Evolutionary conservation across 108 stramenopile genomes (phyloP), one percentile per base, ranked within the genome.

Genomic region (Fragilaria crotonensis): DNA sequence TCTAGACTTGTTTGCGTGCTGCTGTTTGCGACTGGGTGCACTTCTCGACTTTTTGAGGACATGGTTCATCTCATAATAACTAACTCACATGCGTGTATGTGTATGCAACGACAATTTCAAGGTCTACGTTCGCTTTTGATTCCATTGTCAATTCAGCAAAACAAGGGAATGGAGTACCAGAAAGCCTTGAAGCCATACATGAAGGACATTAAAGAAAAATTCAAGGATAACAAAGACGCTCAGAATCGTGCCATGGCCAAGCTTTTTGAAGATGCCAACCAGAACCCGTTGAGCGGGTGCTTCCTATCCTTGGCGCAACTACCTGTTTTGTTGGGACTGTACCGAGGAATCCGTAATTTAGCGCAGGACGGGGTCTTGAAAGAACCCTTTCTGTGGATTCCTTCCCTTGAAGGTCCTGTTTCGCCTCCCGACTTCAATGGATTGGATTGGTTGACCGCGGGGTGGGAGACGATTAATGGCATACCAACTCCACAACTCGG

Each of bases 221-320:
- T 85, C 71, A 77, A 82, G 28, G 90, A 93, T 57, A 87, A 90
- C 61, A 63, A 94, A 50, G 83, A 90, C 54, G 75, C 76, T 57
- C 85, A 86, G 52, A 95, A 97, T 57, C 81, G 87, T 52, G 84
- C 87, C 53, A 78, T 86, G n/a, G 83, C 80, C 22, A 90, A 97
- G 67, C 67, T 97, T 45, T 97, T 85, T 62, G 84, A 95, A 64
- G 90, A 90, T 69, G 85, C 91, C 53, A 62, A 96, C 48, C 85
- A 89, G 45, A 97, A 97, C 70, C 96, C 96, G n/a, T 70, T 97
- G 67, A 83, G 91, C 0, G 96, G 96, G 48, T 97, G 96, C 69
- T 75, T 96, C 33, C 70, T 93, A 7, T 75, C 77, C 25, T 58
- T 97, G 47, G 83, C 81, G 0, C 96, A 97, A 65, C 77, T 97